phyloP scores from a whole-genome alignment of 2,329 filamentous ascomycete genomes.

The Diaporthe caulivora region DNA sequence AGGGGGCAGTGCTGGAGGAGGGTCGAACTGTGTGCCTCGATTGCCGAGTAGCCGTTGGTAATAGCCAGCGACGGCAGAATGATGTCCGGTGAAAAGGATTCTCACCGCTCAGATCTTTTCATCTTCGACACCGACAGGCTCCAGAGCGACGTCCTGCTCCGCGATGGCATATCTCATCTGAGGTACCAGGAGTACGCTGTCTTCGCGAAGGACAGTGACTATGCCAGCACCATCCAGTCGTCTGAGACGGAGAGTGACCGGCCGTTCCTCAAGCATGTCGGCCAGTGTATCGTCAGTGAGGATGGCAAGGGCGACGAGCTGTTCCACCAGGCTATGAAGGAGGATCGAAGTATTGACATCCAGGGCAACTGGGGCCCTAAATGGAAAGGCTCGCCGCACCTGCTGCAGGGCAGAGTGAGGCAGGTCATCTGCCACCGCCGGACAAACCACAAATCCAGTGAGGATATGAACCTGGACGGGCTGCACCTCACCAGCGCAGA shows the following conservation, averaged over 20 bases:
- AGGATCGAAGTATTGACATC: slow-evolving; percentile 47
- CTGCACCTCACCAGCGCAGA: slow-evolving; percentile 52
- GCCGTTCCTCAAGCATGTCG: slow-evolving; percentile 44
- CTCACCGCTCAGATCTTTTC: slow-evolving; percentile 50
- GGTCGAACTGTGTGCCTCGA: not conserved
- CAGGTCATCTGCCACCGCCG: slow-evolving; percentile 55
- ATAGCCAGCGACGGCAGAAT: slow-evolving; percentile 17
- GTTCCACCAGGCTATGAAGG: slow-evolving; percentile 50
- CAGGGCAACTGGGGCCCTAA: slow-evolving; percentile 41
- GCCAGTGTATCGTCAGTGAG: slow-evolving; percentile 51
- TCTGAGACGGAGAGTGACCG: slow-evolving; percentile 36
- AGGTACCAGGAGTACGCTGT: slow-evolving; percentile 56
- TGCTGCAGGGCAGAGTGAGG: slow-evolving; percentile 51
- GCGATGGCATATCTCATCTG: slow-evolving; percentile 48
- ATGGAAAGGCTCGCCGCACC: slow-evolving; percentile 27
- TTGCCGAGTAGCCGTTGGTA: slow-evolving; percentile 23
- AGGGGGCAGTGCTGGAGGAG: slow-evolving; percentile 32
- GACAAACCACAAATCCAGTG: slow-evolving; percentile 42
- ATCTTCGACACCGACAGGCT: slow-evolving; percentile 52
- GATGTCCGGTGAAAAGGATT: slow-evolving; percentile 18
- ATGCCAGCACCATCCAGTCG: slow-evolving; percentile 42
- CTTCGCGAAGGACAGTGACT: slow-evolving; percentile 43
- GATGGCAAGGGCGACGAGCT: slow-evolving; percentile 48
- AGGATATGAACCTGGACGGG: slow-evolving; percentile 50
- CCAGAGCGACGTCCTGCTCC: slow-evolving; percentile 51